Evolutionary conservation across 2,329 filamentous ascomycete genomes (phyloP), one percentile per base, ranked within the genome.

Genomic region (Chrysosporium keratinophilum): DNA sequence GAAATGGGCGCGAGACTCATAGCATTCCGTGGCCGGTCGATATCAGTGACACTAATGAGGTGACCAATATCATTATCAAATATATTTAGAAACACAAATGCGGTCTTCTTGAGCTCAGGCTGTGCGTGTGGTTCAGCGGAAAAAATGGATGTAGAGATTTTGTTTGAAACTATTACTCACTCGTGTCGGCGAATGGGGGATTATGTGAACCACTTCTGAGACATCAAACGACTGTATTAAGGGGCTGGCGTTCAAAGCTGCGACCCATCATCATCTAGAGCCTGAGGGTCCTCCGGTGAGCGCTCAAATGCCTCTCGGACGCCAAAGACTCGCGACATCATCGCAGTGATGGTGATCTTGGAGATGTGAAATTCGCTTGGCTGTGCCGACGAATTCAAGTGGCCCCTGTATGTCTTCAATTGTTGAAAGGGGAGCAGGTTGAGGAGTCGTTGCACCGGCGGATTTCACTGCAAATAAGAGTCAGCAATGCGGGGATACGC

Each of bases 81-180:
- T 67, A 73, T 73, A 34, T 72, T 70, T 2, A 73, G 64, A 45
- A 73, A 64, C 28, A 58, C 56, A 10, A 73, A 59, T n/a, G 67
- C 67, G 0, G 64, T 60, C 60, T 66, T 55, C 55, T 66, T 65
- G 12, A 62, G 63, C 37, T 60, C 57, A 31, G 53, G 45, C 57
- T 61, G 44, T 37, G 19, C 19, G 47, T 17, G 17, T 28, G 20
- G 39, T 54, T 49, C 12, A 39, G 34, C 6, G 44, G 43, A 41
- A 28, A 28, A 37, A n/a, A 43, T 43, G 28, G 28, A 34, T 11
- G 34, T 11, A 33, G n/a, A 23, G 14, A 7, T 19, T 43, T 19
- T 20, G 20, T 17, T 45, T 45, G 23, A 15, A 15, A 14, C 5
- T 11, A 17, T 45, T 6, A 33, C 43, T 45, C 15, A 51, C 28